phyloP scores from a whole-genome alignment of 2,329 filamentous ascomycete species.

The Penicillium sp. region DNA sequence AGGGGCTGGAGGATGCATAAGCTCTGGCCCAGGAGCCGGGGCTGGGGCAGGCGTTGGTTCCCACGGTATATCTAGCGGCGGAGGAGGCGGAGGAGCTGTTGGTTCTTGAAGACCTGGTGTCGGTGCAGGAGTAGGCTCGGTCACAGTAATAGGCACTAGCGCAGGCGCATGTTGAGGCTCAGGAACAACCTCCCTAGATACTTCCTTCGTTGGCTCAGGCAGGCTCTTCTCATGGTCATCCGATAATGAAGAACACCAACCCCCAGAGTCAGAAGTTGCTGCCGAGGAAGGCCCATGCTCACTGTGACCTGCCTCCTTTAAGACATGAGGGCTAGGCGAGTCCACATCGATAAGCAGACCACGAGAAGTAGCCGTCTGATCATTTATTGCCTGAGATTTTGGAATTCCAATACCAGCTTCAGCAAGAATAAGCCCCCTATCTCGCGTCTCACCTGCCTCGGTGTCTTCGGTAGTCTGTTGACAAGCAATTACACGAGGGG shows the following conservation, averaged over 20 bases:
- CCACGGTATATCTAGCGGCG: neutral
- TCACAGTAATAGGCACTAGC: neutral
- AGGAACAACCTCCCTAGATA: neutral
- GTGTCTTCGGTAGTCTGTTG: neutral
- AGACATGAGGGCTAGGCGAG: constrained; percentile 5
- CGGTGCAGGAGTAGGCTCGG: neutral
- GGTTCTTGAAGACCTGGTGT: constrained; percentile 4
- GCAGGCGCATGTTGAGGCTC: neutral
- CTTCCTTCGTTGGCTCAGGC: neutral
- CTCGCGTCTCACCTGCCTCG: constrained; percentile 5
- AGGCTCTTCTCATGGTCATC: constrained; percentile 13
- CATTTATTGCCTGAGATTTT: neutral
- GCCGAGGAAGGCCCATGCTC: constrained; percentile 8
- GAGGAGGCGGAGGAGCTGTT: neutral
- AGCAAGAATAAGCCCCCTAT: constrained; percentile 21
- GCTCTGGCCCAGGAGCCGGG: constrained; percentile 1
- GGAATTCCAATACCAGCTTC: constrained; percentile 3
- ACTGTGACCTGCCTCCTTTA: constrained; percentile 1
- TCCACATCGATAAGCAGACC: constrained; percentile 23
- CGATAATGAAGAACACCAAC: constrained; percentile 13
- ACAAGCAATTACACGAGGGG: constrained; percentile 18
- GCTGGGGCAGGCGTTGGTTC: neutral
- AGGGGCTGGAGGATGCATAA: neutral
- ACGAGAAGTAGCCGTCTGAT: neutral
- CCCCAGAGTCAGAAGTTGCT: constrained; percentile 8